A percentile compares a stretch with the other conserved stretches of the same genome.
These are phyloP conservation scores for Rhytidiadelphus loreus DNA, from an alignment of 225 moss, liverwort and hornwort species.

Conservation along the genomic window DNA sequence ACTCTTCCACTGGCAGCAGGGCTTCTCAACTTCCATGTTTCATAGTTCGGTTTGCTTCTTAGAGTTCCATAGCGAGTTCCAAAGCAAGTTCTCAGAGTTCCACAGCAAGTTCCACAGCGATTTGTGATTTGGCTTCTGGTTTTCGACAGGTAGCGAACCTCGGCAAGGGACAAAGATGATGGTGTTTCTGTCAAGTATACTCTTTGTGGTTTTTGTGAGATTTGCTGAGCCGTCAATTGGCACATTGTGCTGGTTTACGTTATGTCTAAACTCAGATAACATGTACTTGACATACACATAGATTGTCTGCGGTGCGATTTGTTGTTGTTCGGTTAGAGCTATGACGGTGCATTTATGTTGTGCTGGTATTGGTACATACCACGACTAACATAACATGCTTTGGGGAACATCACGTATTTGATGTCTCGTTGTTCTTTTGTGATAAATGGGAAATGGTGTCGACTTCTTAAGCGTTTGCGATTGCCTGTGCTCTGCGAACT, in stretches of 20 bases:
- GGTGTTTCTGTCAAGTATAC: neutral
- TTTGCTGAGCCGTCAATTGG: neutral
- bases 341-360: neutral
- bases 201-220: neutral
- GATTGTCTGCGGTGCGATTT: neutral
- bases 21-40: too few relatives aligned
- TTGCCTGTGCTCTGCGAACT: neutral
- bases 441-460: slow-evolving; percentile 7
- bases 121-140: too few relatives aligned
- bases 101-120: too few relatives aligned
- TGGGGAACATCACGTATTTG: neutral
- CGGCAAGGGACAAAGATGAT: too few relatives aligned
- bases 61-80: too few relatives aligned
- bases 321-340: neutral
- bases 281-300: neutral
- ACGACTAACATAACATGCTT: slow-evolving; percentile 10
- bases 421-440: neutral
- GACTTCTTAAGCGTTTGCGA: neutral
- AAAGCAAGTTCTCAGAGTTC: too few relatives aligned
- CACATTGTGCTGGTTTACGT: slow-evolving; percentile 20
- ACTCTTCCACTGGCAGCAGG: too few relatives aligned
- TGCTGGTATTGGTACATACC: slow-evolving; percentile 15
- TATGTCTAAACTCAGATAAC: slow-evolving; percentile 15
- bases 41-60: too few relatives aligned
- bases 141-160: too few relatives aligned